Base-by-base conservation (phyloP, 1,139 yeast species). In the Taiozyma sp. region DNA sequence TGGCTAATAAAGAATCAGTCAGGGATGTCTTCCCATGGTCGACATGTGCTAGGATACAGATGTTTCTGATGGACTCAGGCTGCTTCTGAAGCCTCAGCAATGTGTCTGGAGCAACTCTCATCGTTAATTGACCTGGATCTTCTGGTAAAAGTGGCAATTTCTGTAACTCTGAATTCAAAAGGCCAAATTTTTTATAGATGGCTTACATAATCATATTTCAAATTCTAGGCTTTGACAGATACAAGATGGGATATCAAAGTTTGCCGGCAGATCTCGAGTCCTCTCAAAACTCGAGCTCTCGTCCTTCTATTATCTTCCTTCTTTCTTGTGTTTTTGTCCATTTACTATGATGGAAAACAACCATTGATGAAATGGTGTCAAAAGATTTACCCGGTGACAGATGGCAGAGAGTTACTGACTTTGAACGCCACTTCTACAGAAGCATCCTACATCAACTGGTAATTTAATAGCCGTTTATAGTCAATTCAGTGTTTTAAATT, bases 21-120 rank as follows among this genome's bases (percentile, higher is more conserved):
- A 95, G 74, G 2, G 98, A 89, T 0, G 99, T 95, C 70, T 93
- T 95, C 43, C 99, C 99, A 67, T 95, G 99, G 67, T 95, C 99
- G 34, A 95, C 99, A 70, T 95, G 99, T 1, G 99, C 99, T 50
- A 95, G 75, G 55, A 95, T 91, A 69, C 99, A 95, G 45, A 95
- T 90, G 68, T 95, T 95, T 54, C 99, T 76, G 38, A 93, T 83
- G 54, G 81, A 73, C 12, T 78, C 71, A 1, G 96, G 84, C 57
- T 84, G 79, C 57, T 74, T 75, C 68, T 93, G 98, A 29, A 92
- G 71, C 54, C 80, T 71, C 47, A 78, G 75, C 34, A 90, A 77
- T 39, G 84, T 82, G 43, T 84, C 87, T 23, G 85, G 76, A 3
- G 90, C 77, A 10, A 78, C 70, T 57, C 67, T 69, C 57, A 66